These are phyloP conservation scores for Raphanus sativus DNA, from an alignment of 345 rosid species.

Conservation along the genomic window DNA sequence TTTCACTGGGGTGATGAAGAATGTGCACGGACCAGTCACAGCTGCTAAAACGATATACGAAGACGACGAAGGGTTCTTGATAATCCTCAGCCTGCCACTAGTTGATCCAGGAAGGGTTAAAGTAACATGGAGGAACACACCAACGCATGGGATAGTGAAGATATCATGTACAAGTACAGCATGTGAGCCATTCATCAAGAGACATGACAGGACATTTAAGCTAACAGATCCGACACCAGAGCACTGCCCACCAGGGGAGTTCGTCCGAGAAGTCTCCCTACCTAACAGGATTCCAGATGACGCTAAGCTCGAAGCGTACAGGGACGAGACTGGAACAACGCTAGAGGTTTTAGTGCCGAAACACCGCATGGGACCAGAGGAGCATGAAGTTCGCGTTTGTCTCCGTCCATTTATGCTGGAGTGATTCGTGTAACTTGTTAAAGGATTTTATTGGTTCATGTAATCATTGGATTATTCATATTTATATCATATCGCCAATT, in stretches of 20 bases:
- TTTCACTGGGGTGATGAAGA: slow-evolving; percentile 74
- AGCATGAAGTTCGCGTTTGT: slow-evolving; percentile 90
- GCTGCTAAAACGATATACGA: slow-evolving; percentile 84
- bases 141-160: slow-evolving; percentile 73
- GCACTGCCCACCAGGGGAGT: slow-evolving; percentile 94
- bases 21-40: slow-evolving; percentile 72
- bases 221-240: slow-evolving; percentile 87
- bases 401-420: slow-evolving; percentile 52
- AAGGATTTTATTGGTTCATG: slow-evolving; percentile 27
- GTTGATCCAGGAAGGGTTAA: slow-evolving; percentile 81
- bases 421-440: slow-evolving; percentile 18
- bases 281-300: slow-evolving; percentile 85
- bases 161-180: slow-evolving; percentile 77
- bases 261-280: slow-evolving; percentile 69
- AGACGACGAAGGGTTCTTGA: slow-evolving; percentile 69
- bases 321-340: slow-evolving; percentile 66
- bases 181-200: slow-evolving; percentile 69
- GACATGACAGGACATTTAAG: slow-evolving; percentile 82
- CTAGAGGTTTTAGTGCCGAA: slow-evolving; percentile 84
- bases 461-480: slow-evolving; percentile 36
- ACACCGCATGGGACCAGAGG: slow-evolving; percentile 77
- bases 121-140: slow-evolving; percentile 85
- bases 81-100: slow-evolving; percentile 72
- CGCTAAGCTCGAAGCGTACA: slow-evolving; percentile 78
- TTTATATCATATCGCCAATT: not conserved